Evolutionary conservation across 345 rosid species (phyloP).

Genomic region (Brassica napus): Da-Ae NC_063442.1:9448001-9448500

Average conservation of each 20-base stretch:
- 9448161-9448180: background rate
- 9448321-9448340: background rate
- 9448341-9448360: background rate
- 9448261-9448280: background rate
- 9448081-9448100: background rate
- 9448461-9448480: slow-evolving; percentile 50
- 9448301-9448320: background rate
- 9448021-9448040: background rate
- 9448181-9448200: background rate
- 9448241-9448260: background rate
- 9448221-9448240: background rate
- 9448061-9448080: background rate
- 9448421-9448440: background rate
- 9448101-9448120: background rate
- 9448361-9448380: background rate
- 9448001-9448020: background rate
- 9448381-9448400: background rate
- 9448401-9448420: background rate
- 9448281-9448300: background rate
- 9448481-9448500: slow-evolving; percentile 25
- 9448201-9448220: background rate
- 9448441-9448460: background rate
- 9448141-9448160: background rate
- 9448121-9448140: background rate
- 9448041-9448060: background rate